A percentile compares a stretch with the other conserved stretches of the same genome.
These are phyloP conservation scores for Primulina huaijiensis DNA, from an alignment of 257 asterid species.

Conservation along the genomic window DNA sequence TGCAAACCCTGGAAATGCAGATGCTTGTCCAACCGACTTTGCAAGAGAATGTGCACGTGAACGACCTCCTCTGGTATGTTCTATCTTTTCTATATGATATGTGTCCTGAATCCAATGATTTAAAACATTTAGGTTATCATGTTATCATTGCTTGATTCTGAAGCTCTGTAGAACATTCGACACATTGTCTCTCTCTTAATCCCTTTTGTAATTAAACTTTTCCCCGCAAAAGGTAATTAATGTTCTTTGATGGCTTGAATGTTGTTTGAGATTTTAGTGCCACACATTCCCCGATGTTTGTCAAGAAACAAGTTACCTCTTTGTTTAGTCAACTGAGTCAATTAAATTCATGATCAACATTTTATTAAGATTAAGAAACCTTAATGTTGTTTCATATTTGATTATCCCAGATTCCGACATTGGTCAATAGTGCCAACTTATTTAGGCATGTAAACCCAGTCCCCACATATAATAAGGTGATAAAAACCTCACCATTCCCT, in stretches of 20 bases:
- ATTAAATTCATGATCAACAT: background rate
- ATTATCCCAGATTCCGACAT: background rate
- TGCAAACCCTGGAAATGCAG: slow-evolving; percentile 49
- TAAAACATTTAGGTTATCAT: background rate
- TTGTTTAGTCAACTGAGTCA: background rate
- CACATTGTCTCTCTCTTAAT: background rate
- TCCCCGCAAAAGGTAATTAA: background rate
- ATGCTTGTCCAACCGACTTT: slow-evolving; percentile 53
- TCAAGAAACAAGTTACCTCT: slow-evolving; percentile 18
- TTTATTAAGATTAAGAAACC: background rate
- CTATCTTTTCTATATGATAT: background rate
- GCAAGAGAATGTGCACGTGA: slow-evolving; percentile 48
- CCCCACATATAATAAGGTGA: background rate
- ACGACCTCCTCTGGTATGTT: slow-evolving; percentile 61
- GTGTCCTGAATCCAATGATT: background rate
- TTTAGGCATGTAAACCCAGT: background rate
- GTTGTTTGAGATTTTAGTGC: background rate
- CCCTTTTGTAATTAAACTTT: background rate
- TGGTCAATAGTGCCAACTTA: too few species aligned
- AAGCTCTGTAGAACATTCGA: background rate
- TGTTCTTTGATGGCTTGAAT: background rate
- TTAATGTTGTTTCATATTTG: background rate
- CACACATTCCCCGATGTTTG: slow-evolving; percentile 9
- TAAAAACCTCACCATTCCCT: background rate
- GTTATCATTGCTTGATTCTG: slow-evolving; percentile 4